Base-by-base conservation (phyloP, 78 protist genomes). In the Dictyostelium firmibasis region DNA sequence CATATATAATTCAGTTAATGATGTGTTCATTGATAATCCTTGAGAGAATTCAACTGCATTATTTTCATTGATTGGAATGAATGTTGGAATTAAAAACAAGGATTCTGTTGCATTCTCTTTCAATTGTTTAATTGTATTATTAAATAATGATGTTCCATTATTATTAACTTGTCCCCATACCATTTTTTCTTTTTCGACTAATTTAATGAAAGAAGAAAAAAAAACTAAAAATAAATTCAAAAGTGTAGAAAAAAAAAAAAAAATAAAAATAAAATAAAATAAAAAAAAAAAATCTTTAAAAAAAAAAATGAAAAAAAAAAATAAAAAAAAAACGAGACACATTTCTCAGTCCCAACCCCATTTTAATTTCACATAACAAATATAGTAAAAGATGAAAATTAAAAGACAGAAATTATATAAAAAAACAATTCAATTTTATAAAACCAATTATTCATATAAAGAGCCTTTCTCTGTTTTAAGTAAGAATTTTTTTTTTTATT, bases 381-480 rank as follows among this genome's bases (percentile, higher is more conserved):
- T 2, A 72, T 10, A 72, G 4, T 8, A 29, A 83, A 60, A 60
- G 23, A 86, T 77, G 84, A 86, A 86, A 38, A 18, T 77, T 18
- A 88, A 88, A 44, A 88, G 83, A 64, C 27, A 25, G 5, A 88
- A 88, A 70, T 57, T 31, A 25, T 78, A 88, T 64, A 88, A 88
- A 64, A 87, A 88, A 27, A 88, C 74, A 14, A 41, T 79, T 3
- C 75, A 76, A 38, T 88, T 78, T 43, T 88, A 88, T 88, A 23
- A 79, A 38, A 1, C 76, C n/a, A 88, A 79, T 41, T 88, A 78
- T 88, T 47, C 78, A 41, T 88, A 36, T 44, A 79, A n/a, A n/a
- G 93, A 88, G 33, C 93, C 93, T 20, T 88, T 35, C 50, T n/a
- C 38, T 3, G 81, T 88, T n/a, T 50, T 86, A 57, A 27, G 91